Conservation (phyloP, 768 basidiomycete species). For the Kwoniella sp. region DNA sequence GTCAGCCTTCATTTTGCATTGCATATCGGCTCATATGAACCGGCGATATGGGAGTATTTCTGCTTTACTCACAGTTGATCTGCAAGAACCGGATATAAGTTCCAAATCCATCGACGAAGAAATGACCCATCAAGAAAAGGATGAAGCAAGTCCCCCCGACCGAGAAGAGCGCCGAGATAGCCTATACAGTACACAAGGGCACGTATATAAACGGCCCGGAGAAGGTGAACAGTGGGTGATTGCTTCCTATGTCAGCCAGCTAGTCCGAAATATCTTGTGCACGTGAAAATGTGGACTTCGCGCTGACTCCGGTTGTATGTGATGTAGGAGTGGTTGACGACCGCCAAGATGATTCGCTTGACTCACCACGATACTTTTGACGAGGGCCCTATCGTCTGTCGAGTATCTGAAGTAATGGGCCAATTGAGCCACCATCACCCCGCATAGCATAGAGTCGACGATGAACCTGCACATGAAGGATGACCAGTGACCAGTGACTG, state of each 20-base stretch:
- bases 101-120: constrained; percentile 15
- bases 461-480: background rate
- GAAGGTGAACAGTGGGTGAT: too few relatives aligned
- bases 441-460: constrained; percentile 5
- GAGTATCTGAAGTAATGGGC: constrained; percentile 12
- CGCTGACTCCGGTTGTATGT: too few relatives aligned
- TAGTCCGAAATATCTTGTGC: too few relatives aligned
- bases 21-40: too few relatives aligned
- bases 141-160: constrained; percentile 7
- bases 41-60: too few relatives aligned
- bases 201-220: background rate
- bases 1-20: too few relatives aligned
- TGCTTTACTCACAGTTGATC: background rate
- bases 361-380: constrained; percentile 10
- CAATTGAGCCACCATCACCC: constrained; percentile 4
- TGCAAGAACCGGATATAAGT: constrained; percentile 1
- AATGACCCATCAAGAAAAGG: constrained; percentile 5
- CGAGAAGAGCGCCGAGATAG: background rate
- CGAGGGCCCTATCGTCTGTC: constrained; percentile 2
- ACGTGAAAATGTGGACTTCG: too few relatives aligned
- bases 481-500: too few relatives aligned
- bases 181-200: background rate
- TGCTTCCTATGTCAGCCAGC: too few relatives aligned
- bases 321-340: too few relatives aligned
- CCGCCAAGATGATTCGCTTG: too few relatives aligned